Conservation (phyloP, 306 rosid genomes). For the Cucurbita maxima region DNA sequence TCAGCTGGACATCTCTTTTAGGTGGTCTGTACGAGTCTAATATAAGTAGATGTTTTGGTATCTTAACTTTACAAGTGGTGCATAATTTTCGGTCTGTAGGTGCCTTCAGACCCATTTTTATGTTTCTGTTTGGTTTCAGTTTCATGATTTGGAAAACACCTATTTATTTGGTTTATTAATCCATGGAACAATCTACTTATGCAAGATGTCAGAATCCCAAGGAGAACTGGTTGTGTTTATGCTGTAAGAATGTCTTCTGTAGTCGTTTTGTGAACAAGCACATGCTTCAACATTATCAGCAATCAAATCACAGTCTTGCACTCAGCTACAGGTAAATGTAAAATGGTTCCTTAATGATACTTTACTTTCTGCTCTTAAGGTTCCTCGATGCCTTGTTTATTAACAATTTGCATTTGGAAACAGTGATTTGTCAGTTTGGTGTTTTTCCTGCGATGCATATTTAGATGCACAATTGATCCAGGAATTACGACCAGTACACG, state of each 20-base stretch:
- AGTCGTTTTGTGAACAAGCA: constrained; percentile 84
- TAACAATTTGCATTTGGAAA: constrained; percentile 1
- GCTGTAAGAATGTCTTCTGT: constrained; percentile 62
- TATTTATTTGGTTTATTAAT: neutral
- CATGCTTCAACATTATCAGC: constrained; percentile 52
- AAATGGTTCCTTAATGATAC: neutral
- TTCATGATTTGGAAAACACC: neutral
- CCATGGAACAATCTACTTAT: neutral
- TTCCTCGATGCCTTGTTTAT: neutral
- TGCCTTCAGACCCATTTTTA: neutral
- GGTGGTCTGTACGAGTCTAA: neutral
- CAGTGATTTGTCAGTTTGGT: constrained; percentile 83
- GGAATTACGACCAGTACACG: constrained; percentile 44
- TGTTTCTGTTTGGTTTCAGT: neutral
- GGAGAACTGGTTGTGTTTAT: constrained; percentile 76
- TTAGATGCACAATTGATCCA: constrained; percentile 61
- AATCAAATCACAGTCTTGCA: constrained; percentile 34
- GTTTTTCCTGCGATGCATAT: constrained; percentile 75
- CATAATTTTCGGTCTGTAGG: neutral
- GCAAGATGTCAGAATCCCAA: constrained; percentile 53
- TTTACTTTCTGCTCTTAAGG: neutral
- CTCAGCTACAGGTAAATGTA: constrained; percentile 59
- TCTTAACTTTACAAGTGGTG: neutral
- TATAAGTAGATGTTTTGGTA: neutral
- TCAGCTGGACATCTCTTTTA: neutral